Base-by-base conservation (phyloP, 352 stramenopile species). In the Phytopythium cucurbitacearum region DNA sequence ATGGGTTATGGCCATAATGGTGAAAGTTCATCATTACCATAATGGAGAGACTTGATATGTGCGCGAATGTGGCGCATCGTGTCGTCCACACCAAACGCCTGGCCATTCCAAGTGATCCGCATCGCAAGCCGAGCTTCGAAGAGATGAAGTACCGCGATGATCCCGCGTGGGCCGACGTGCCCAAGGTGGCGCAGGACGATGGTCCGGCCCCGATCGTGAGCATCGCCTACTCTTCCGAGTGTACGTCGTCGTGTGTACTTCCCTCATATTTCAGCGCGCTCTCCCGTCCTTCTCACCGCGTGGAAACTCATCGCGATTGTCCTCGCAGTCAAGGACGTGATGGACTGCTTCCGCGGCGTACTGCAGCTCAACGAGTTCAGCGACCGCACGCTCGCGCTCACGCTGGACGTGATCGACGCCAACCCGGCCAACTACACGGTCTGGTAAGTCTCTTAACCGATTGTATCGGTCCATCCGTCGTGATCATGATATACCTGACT, bases 361-460 rank as follows among this genome's bases (percentile, higher is more conserved):
- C 79, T 98, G 53, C 76, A 79, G 56, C 59, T 71, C 6, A 92
- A 97, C 51, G 96, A 99, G 80, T 81, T 80, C 54, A 95, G 76
- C 56, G 71, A 94, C 59, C 87, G 96, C 54, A 90, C 93, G 32
- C 79, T 99, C 50, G 59, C 78, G 48, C 73, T 99, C 13, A 98
- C 96, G 6, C 74, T 85, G 10, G 69, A 91, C 42, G 95, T 98
- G 61, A 89, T 99, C 38, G 74, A 98, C 60, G 80, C 83, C 37
- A 99, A 99, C 71, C 80, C 96, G 3, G 96, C 96, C 33, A 98
- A 99, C 80, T 99, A 99, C 73, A 99, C 96, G n/a, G 95, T 96
- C 40, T 99, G 97, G 97, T 81, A 81, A 53, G 48, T 48, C 32
- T 28, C 21, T 28, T n/a, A n/a, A n/a, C n/a, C n/a, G n/a, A n/a